Conservation (phyloP, 257 asterid species). For the Solanum medicagineum region DNA sequence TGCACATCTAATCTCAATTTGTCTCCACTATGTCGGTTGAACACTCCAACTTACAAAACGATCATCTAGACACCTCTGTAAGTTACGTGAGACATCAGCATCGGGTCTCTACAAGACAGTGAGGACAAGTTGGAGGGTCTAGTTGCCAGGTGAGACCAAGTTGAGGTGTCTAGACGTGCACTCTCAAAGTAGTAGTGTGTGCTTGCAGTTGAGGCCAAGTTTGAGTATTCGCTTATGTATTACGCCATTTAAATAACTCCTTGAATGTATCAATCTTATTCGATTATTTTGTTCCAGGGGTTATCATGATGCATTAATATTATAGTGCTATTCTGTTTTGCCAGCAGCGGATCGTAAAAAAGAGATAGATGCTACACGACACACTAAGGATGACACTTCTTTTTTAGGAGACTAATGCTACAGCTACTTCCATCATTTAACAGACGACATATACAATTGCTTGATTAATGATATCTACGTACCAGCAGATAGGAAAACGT, state of each 20-base stretch:
- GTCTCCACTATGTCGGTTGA: background rate
- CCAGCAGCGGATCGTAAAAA: background rate
- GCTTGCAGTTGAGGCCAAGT: background rate
- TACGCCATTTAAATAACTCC: background rate
- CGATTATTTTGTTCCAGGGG: background rate
- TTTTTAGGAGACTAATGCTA: background rate
- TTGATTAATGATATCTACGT: background rate
- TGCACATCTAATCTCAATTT: background rate
- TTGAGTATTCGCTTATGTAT: background rate
- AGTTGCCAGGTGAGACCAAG: background rate
- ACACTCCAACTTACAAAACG: background rate
- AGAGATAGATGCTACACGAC: background rate
- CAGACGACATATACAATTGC: background rate
- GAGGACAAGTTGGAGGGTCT: background rate
- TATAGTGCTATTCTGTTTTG: background rate
- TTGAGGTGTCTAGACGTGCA: background rate
- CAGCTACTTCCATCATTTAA: background rate
- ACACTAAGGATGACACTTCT: background rate
- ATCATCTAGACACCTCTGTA: background rate
- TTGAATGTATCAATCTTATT: background rate
- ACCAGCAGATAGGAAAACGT: constrained; percentile 86
- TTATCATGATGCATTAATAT: background rate
- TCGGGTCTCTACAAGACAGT: background rate
- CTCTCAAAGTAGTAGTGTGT: background rate
- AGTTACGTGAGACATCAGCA: background rate